Evolutionary conservation across 1,284 basidiomycete species (phyloP), one percentile per base, ranked within the genome.

Genomic region (Inonotus hispidus): DNA sequence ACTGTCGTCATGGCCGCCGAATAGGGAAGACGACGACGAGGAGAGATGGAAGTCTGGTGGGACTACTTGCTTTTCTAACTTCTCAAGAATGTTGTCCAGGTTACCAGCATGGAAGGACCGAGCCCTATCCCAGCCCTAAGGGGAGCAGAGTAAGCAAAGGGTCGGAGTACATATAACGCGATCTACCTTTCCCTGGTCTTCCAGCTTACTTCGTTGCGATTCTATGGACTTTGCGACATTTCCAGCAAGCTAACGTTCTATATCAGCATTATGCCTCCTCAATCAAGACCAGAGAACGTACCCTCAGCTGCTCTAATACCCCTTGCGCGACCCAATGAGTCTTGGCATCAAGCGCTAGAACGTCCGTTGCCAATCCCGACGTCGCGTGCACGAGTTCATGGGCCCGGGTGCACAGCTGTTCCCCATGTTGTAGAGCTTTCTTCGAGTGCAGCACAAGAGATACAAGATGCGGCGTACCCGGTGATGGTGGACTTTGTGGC

Each of bases 381-480:
- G 90, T 88, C 47, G 78, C 72, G 65, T 82, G 81, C 19, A 86
- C 82, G 25, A 85, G 71, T 0, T 72, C 67, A 66, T 86, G 82
- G 0, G 89, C 87, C 27, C 76, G 78, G 1, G 80, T 80, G 66
- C 90, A 92, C 4, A 91, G 77, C 56, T 85, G 80, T 71, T 91
- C 80, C 1, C 89, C 89, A 56, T 85, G 82, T 66, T 88, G 84
- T 3, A 92, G 78, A 0, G 88, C 90, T 67, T 88, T 88, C 78
- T 90, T 88, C 0, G 90, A 90, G 66, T 89, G 84, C 1, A 87
- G 72, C 7, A 89, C 87, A 8, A 92, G 80, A n/a, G 87, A 83
- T 39, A 88, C 80, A 23, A 92, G 80, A 63, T 87, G 71, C 5
- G 73, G 69, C 50, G 63, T 62, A 19, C 46, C 61, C 52, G 61